Evolutionary conservation across 306 rosid species (phyloP).

Genomic region (Sesbania bispinosa): DNA sequence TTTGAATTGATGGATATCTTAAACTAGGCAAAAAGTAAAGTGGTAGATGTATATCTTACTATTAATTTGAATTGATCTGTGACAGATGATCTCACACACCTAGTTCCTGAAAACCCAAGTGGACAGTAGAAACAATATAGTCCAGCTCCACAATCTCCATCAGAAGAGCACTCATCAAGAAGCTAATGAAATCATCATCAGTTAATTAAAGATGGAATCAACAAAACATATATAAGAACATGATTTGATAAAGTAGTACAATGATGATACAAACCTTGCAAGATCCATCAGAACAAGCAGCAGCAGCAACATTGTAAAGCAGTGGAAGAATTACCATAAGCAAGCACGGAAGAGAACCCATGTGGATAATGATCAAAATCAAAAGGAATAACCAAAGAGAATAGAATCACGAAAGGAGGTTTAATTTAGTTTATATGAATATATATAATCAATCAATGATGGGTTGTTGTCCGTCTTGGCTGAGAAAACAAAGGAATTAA

Average conservation of each 20-base stretch:
- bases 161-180: slow-evolving; percentile 57
- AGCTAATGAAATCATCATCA: slow-evolving; percentile 33
- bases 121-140: slow-evolving; percentile 60
- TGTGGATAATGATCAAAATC: slow-evolving; percentile 4
- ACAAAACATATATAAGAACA: background rate
- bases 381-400: background rate
- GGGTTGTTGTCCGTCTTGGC: slow-evolving; percentile 25
- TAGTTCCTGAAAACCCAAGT: slow-evolving; percentile 39
- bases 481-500: slow-evolving; percentile 45
- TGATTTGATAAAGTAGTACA: background rate
- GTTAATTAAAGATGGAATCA: background rate
- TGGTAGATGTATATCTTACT: slow-evolving; percentile 40
- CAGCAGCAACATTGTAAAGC: slow-evolving; percentile 17
- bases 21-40: background rate
- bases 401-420: background rate
- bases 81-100: slow-evolving; percentile 65
- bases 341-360: slow-evolving; percentile 36
- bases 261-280: slow-evolving; percentile 49
- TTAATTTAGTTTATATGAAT: background rate
- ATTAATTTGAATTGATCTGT: slow-evolving; percentile 76
- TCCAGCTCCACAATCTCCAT: slow-evolving; percentile 65
- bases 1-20: too few species aligned
- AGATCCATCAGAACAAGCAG: slow-evolving; percentile 56
- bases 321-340: slow-evolving; percentile 25
- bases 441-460: background rate